A percentile compares a stretch with the other conserved stretches of the same genome.
Conservation (phyloP, 495 filamentous ascomycete species). For the Xylaria nigripes region DNA sequence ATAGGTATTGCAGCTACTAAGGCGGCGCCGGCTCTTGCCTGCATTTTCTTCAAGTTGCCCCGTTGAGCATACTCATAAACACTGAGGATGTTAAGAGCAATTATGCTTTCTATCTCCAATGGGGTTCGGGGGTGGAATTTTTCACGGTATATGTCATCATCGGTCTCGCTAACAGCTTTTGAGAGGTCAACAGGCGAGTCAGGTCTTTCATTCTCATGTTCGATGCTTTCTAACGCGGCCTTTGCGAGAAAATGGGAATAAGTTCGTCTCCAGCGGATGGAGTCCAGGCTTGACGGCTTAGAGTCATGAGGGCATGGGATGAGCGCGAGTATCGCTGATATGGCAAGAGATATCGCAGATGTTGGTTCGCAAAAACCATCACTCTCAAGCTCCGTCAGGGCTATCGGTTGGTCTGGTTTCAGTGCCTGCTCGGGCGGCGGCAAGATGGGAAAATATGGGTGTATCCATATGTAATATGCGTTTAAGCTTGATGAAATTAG, state of each 20-base stretch:
- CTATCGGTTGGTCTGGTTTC: constrained; percentile 37
- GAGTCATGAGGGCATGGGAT: constrained; percentile 47
- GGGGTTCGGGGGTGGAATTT: constrained; percentile 45
- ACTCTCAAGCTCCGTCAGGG: constrained; percentile 35
- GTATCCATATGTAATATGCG: constrained; percentile 54
- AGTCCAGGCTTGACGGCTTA: constrained; percentile 36
- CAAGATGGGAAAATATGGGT: constrained; percentile 51
- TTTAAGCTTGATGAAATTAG: constrained; percentile 40
- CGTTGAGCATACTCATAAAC: constrained; percentile 55
- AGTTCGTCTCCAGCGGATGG: constrained; percentile 42
- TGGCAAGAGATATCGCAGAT: constrained; percentile 47
- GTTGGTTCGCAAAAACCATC: constrained; percentile 39
- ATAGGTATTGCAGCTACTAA: constrained; percentile 47
- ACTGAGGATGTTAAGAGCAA: constrained; percentile 49
- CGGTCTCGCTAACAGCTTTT: constrained; percentile 41
- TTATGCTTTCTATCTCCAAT: constrained; percentile 45
- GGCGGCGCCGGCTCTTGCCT: constrained; percentile 49
- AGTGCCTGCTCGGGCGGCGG: constrained; percentile 42
- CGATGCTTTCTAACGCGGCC: constrained; percentile 45
- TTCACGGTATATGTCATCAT: constrained; percentile 36
- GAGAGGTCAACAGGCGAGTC: constrained; percentile 46
- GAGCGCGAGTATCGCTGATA: constrained; percentile 48
- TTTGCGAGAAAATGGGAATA: constrained; percentile 50
- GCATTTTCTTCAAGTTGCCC: constrained; percentile 55
- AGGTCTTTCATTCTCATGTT: constrained; percentile 49